Evolutionary conservation across 2,329 filamentous ascomycete species (phyloP), one percentile per base, ranked within the genome.

Genomic region (Xylaria multiplex): DNA sequence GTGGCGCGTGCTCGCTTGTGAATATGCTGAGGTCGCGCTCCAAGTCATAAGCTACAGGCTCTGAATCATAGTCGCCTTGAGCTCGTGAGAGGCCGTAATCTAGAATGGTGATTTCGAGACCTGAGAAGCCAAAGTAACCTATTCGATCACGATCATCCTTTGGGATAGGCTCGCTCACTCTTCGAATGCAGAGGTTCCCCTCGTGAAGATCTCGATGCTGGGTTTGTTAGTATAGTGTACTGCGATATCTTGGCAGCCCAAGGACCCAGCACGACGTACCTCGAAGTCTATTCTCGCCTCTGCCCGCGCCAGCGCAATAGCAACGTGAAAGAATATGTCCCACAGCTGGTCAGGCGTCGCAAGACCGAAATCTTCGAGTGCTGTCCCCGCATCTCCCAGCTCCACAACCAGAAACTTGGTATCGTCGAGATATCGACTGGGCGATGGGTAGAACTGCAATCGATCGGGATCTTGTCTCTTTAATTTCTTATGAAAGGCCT

Each of bases 151-250:
- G 70, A 3, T 75, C 69, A 3, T 76, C 74, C 40, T 75, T 76
- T 1, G 77, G 71, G 8, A 72, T 72, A 0, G 81, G 72, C 2
- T 80, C 71, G 2, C 78, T 73, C 0, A 79, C 77, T 59, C 81
- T 82, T 3, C 83, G 81, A 54, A 90, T 81, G 68, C 88, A 90
- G 16, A 90, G 76, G 69, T 90, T 90, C 4, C 88, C 88, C 69
- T 90, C 88, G 70, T 90, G 88, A 3, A 90, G 79, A 71, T 90
- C 88, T 6, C 88, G 85, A 71, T 90, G 88, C 86, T 89, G 66
- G 6, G 35, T 52, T 3, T 35, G 19, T 53, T 46, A 66, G 55
- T 30, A 37, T 42, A 52, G 30, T 43, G 59, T 77, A 64, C 45
- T n/a, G 19, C 7, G 14, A 49, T 57, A 35, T 74, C 86, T 85